phyloP scores from a whole-genome alignment of 345 rosid species.

The Salix caprea region DNA sequence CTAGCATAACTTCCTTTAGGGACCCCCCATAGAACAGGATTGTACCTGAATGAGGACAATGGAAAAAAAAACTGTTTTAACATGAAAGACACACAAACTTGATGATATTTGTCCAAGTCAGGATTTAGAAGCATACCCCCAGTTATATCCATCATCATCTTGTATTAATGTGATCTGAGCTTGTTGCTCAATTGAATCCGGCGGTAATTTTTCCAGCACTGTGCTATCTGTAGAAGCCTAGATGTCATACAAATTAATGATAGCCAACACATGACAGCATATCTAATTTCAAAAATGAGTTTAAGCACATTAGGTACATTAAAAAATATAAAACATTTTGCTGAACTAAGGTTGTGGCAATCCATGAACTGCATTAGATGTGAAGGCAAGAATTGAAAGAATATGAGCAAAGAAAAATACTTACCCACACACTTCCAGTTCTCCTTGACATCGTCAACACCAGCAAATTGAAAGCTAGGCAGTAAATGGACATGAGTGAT shows the following conservation, averaged over 20 bases:
- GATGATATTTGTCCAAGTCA: neutral
- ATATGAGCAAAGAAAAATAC: neutral
- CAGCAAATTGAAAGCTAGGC: conserved; percentile 85
- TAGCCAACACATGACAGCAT: neutral
- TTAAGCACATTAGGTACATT: neutral
- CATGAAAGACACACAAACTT: neutral
- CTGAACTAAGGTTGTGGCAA: no score
- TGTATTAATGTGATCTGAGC: conserved; percentile 62
- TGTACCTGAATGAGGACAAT: conserved; percentile 53
- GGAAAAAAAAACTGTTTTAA: conserved; percentile 2
- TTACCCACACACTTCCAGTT: conserved; percentile 83
- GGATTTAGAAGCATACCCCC: conserved; percentile 66
- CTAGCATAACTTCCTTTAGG: conserved; percentile 98
- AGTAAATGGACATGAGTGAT: conserved; percentile 83
- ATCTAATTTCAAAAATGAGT: neutral
- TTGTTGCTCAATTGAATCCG: conserved; percentile 85
- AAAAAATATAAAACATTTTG: no score
- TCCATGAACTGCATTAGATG: neutral
- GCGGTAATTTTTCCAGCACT: conserved; percentile 57
- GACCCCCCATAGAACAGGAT: conserved; percentile 94
- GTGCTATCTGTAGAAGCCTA: conserved; percentile 50
- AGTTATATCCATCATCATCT: conserved; percentile 80
- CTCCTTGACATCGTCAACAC: conserved; percentile 74
- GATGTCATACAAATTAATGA: conserved; percentile 13
- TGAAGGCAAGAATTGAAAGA: no score